These are phyloP conservation scores for Pistacia vera DNA, from an alignment of 345 rosid genomes.

Conservation along the genomic window DNA sequence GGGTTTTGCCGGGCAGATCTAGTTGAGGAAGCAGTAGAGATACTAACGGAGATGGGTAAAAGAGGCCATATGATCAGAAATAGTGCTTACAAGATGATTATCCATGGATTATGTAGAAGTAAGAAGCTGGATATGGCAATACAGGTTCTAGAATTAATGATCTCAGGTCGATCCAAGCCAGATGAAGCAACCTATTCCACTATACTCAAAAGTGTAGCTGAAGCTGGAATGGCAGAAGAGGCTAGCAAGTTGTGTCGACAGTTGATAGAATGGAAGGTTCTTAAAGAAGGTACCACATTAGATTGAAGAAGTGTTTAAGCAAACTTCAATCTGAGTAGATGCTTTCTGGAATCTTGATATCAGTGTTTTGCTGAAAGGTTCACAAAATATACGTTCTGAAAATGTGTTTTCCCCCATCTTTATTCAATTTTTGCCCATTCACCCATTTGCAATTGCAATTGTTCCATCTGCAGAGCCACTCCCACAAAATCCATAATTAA, in stretches of 20 bases:
- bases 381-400: slow-evolving; percentile 6
- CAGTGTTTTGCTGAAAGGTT: neutral
- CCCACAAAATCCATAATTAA: neutral
- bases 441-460: neutral
- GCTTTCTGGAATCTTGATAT: neutral
- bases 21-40: slow-evolving; percentile 57
- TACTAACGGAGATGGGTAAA: slow-evolving; percentile 56
- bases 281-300: slow-evolving; percentile 19
- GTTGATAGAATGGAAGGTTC: slow-evolving; percentile 49
- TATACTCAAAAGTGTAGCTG: slow-evolving; percentile 49
- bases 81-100: slow-evolving; percentile 54
- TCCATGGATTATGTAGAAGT: slow-evolving; percentile 57
- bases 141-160: slow-evolving; percentile 70
- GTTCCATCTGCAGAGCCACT: neutral
- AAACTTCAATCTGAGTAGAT: neutral
- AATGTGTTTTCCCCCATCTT: neutral
- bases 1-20: slow-evolving; percentile 57
- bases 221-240: slow-evolving; percentile 63
- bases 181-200: slow-evolving; percentile 46
- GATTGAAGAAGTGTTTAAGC: slow-evolving; percentile 1
- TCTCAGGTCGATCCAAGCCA: slow-evolving; percentile 49
- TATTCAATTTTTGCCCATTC: neutral
- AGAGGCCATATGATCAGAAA: slow-evolving; percentile 47
- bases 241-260: slow-evolving; percentile 56
- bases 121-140: slow-evolving; percentile 65